Evolutionary conservation across 768 basidiomycete genomes (phyloP), one percentile per base, ranked within the genome.

Genomic region (Pulveroboletus sp.): DNA sequence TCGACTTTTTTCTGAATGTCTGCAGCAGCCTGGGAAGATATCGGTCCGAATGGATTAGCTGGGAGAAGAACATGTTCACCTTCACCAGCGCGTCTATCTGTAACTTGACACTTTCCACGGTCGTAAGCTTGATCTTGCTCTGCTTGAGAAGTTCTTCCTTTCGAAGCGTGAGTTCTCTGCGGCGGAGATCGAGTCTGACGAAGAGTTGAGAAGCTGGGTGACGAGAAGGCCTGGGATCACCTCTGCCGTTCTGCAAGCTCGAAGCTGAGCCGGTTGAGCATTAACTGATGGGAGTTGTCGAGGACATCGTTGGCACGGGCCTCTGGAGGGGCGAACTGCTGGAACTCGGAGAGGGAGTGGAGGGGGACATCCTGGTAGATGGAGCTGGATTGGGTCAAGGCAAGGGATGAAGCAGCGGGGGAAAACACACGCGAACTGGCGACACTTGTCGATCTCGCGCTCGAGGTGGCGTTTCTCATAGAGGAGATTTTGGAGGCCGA

Each of bases 381-480:
- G 24, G 90, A 92, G 19, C 92, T 94, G 53, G 10, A 33, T 23
- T 27, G 29, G 21, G 36, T 51, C 34, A 43, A 48, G 47, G 17
- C 24, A 43, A 52, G 38, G 43, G 23, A 14, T 0, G 16, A 46
- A 23, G 23, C 23, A 35, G 25, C 34, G 24, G 14, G 29, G 7
- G 19, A 10, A 7, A 2, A 76, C 88, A 60, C 64, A 93, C 90
- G 87, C 89, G 62, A 92, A 94, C 63, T 94, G 90, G 40, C 89
- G 80, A 69, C 92, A 94, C 64, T 93, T 92, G 59, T 90, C 87
- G 31, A 94, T 94, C 71, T 94, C 92, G 48, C 89, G 78, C 66
- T 93, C 90, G 6, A 94, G 80, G 61, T 94, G 90, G 23, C 90
- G 78, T 63, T 89, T 90, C 69, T 94, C 91, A 57, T 94, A 94